A percentile compares a stretch with the other conserved stretches of the same genome.
These are phyloP conservation scores for Juglanconis oblonga DNA, from an alignment of 2,329 filamentous ascomycete species.

Conservation along the genomic window DNA sequence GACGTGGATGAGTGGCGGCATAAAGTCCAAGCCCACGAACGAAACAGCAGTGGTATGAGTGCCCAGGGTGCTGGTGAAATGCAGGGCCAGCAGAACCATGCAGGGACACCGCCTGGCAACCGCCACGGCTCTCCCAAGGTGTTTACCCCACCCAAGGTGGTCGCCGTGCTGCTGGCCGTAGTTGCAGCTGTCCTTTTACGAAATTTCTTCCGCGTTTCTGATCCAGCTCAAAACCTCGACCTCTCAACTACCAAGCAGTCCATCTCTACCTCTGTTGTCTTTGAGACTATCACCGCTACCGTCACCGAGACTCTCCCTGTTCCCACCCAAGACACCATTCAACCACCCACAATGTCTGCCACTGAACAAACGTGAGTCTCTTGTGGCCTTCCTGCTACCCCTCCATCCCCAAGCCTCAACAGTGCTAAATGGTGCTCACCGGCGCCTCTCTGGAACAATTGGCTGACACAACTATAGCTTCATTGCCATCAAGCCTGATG, in stretches of 20 bases:
- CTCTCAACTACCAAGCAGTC: conserved; percentile 35
- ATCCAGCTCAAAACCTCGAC: conserved; percentile 41
- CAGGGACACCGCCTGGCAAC: conserved; percentile 4
- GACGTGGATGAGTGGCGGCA: not conserved
- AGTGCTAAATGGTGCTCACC: not conserved
- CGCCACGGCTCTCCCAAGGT: not conserved
- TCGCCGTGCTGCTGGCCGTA: conserved; percentile 14
- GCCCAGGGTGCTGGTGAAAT: not conserved
- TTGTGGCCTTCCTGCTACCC: conserved; percentile 21
- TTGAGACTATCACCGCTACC: conserved; percentile 24
- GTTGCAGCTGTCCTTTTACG: conserved; percentile 15
- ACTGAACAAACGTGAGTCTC: conserved; percentile 79
- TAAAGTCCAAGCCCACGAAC: not conserved
- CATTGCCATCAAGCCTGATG: conserved; percentile 99
- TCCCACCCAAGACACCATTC: conserved; percentile 22
- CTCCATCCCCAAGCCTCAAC: conserved; percentile 10
- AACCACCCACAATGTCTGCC: conserved; percentile 61
- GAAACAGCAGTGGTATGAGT: conserved; percentile 6
- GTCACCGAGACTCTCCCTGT: conserved; percentile 26
- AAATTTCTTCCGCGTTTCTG: conserved; percentile 27
- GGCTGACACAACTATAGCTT: conserved; percentile 60
- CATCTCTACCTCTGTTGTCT: conserved; percentile 8
- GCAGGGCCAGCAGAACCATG: conserved; percentile 10
- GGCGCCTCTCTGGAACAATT: not conserved
- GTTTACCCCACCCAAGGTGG: conserved; percentile 10